Evolutionary conservation across 2,329 filamentous ascomycete genomes (phyloP).

Genomic region (Ophiostoma angusticollis): DNA sequence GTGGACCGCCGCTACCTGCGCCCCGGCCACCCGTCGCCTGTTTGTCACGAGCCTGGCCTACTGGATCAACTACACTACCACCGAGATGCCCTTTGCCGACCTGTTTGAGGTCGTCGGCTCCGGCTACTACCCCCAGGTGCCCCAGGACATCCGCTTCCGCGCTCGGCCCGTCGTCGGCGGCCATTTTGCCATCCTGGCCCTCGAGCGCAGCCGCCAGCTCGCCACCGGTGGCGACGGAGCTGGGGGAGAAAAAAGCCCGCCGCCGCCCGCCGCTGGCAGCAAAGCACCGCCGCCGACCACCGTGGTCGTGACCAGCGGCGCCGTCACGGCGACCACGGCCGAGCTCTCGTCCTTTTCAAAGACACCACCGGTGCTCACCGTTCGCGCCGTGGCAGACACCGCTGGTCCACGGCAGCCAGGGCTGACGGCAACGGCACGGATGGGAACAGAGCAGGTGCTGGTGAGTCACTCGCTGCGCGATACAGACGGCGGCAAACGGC

Average conservation of each 20-base stretch:
- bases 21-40: conserved; percentile 39
- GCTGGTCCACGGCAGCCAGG: too few species aligned
- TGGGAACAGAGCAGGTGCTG: too few species aligned
- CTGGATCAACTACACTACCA: conserved; percentile 58
- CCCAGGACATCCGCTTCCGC: conserved; percentile 47
- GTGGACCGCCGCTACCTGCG: conserved; percentile 54
- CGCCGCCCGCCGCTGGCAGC: too few species aligned
- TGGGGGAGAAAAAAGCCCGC: too few species aligned
- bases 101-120: conserved; percentile 52
- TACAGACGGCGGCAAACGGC: too few species aligned
- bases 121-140: conserved; percentile 37
- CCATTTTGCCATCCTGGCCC: conserved; percentile 55
- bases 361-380: too few species aligned
- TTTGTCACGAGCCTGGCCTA: conserved; percentile 50
- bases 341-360: not conserved
- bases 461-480: too few species aligned
- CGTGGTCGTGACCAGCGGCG: conserved; percentile 22
- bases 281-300: not conserved
- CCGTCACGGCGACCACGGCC: conserved; percentile 43
- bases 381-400: too few species aligned
- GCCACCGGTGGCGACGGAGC: not conserved
- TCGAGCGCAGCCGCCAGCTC: conserved; percentile 20
- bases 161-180: conserved; percentile 61
- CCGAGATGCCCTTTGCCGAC: conserved; percentile 52
- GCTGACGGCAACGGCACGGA: too few species aligned